Evolutionary conservation across 306 rosid species (phyloP).

Genomic region (Pterocarpus macrocarpus): DNA sequence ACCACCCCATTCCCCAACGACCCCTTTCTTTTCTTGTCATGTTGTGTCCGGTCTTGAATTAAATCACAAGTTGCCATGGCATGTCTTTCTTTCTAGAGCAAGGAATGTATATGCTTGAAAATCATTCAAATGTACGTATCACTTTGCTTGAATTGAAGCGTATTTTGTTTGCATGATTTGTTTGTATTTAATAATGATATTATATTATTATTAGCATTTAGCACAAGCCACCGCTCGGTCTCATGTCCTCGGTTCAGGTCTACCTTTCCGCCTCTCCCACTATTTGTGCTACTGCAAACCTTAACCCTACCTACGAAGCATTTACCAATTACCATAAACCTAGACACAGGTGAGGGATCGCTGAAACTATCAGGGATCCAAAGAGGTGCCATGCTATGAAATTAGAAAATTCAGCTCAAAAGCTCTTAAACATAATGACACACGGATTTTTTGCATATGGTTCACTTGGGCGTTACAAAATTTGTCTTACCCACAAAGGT

Average conservation of each 20-base stretch:
- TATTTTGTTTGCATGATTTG: background rate
- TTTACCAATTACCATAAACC: background rate
- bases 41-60: constrained; percentile 38
- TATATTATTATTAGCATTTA: no score
- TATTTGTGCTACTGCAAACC: no score
- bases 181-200: no score
- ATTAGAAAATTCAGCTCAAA: no score
- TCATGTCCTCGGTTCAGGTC: no score
- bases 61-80: constrained; percentile 32
- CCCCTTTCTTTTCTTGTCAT: constrained; percentile 31
- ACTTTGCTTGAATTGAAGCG: constrained; percentile 21
- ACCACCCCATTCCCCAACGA: constrained; percentile 40
- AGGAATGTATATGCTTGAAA: background rate
- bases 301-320: background rate
- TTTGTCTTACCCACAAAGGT: no score
- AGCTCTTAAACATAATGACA: background rate
- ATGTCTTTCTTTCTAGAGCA: background rate
- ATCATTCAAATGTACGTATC: background rate
- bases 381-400: no score
- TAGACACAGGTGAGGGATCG: background rate
- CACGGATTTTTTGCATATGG: background rate
- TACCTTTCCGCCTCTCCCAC: no score
- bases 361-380: no score
- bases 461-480: no score
- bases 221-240: no score